Base-by-base conservation (phyloP, 257 asterid species). In the Salvia miltiorrhiza region DNA sequence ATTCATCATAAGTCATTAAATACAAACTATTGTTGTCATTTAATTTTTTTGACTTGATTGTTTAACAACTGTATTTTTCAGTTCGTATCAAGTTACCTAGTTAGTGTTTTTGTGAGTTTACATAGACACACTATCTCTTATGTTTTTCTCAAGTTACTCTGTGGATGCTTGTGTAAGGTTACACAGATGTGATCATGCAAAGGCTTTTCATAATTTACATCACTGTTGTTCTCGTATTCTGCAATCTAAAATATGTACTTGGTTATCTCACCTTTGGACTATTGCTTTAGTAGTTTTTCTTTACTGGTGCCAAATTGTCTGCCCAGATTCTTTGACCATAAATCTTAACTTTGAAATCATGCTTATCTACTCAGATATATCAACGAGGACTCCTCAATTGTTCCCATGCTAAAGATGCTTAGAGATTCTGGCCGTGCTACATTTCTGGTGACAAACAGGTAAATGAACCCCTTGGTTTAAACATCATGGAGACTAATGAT, bases 371-470 rank as follows among this genome's bases (percentile, higher is more conserved):
- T 69, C 85, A 94, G 99, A 76, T 94, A 94, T 71, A 91, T 94
- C 82, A 91, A 84, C 39, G 97, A 86, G 76, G 90, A 94, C 73
- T 37, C 79, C 49, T 77, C 93, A 24, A 91, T 94, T 59, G 82
- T 91, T 79, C 99, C 99, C 53, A 86, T 94, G 99, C 85, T 94
- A 49, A 82, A 87, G 89, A 91, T 94, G 97, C 89, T 94, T 41
- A 79, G 89, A 85, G 95, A 94, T 68, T 91, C 97, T 49, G 97
- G 97, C 4, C 95, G 99, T 55, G 90, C 93, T 67, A 88, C 92
- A 35, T 94, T 94, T 84, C 83, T 94, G 82, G 99, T 92, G 74
- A 94, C 99, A 44, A 94, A 94, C 93, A 94, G 99, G 99, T 94
- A 74, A 40, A 72, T 62, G 63, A 20, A 19, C 53, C 55, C 50